Conservation (phyloP, 805 yeast species). For the Scheffersomyces stipitis region DNA sequence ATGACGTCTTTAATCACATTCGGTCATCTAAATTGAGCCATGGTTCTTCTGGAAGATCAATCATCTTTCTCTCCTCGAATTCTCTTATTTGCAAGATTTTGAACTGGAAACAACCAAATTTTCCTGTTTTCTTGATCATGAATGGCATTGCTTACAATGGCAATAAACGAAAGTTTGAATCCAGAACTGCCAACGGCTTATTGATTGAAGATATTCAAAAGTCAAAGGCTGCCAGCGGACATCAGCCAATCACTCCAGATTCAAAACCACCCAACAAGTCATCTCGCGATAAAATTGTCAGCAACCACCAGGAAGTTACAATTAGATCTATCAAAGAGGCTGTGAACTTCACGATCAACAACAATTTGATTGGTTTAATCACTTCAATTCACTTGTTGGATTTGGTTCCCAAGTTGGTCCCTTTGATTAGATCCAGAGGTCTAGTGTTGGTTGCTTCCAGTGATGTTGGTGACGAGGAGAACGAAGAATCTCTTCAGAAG, state of each 20-base stretch:
- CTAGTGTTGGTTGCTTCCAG: conserved; percentile 75
- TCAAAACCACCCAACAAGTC: conserved; percentile 7
- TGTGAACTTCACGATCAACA: conserved; percentile 71
- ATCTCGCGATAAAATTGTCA: conserved; percentile 9
- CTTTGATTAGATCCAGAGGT: conserved; percentile 76
- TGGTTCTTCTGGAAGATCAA: conserved; percentile 49
- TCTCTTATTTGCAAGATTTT: conserved; percentile 88
- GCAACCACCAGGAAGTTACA: conserved; percentile 39
- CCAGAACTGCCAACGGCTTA: conserved; percentile 41
- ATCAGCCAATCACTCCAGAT: conserved; percentile 16
- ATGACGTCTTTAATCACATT: conserved; percentile 76
- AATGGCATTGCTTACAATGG: conserved; percentile 53
- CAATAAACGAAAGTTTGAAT: conserved; percentile 30
- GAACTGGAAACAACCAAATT: conserved; percentile 98
- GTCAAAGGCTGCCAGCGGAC: conserved; percentile 2
- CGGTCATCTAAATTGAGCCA: conserved; percentile 31
- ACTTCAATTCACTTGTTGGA: conserved; percentile 69
- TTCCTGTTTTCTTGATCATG: conserved; percentile 86
- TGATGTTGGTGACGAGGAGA: conserved; percentile 31
- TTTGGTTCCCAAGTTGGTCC: conserved; percentile 73
- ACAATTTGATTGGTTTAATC: conserved; percentile 83
- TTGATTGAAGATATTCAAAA: conserved; percentile 22
- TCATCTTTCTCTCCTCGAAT: conserved; percentile 83
- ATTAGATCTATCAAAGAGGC: conserved; percentile 80
- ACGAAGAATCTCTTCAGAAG: conserved; percentile 21